phyloP scores from a whole-genome alignment of 208 protist genomes.

The Trypanosoma avium region DNA sequence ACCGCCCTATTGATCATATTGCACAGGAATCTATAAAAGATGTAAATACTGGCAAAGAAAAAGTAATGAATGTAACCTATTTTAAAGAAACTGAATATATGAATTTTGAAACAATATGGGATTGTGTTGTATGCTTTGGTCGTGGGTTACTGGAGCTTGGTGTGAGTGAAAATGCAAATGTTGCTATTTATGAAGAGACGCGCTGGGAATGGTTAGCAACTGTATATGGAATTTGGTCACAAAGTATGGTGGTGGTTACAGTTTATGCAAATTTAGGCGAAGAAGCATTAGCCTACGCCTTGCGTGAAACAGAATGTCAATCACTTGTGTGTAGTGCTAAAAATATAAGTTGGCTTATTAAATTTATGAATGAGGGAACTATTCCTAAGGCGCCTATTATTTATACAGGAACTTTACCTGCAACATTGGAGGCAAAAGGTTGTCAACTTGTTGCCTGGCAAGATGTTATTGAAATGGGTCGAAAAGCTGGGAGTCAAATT shows the following conservation, averaged over 20 bases:
- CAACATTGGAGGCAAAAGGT: constrained; percentile 20
- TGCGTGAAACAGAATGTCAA: constrained; percentile 56
- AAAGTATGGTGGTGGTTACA: constrained; percentile 57
- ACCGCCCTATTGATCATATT: constrained; percentile 35
- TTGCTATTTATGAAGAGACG: constrained; percentile 83
- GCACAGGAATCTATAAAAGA: constrained; percentile 30
- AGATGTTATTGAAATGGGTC: constrained; percentile 49
- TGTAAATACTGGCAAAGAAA: constrained; percentile 29
- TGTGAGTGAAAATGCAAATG: constrained; percentile 31
- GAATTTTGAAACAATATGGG: constrained; percentile 38
- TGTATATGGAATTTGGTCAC: constrained; percentile 77
- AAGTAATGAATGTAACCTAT: constrained; percentile 46
- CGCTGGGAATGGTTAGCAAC: constrained; percentile 79
- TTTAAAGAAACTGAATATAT: constrained; percentile 34
- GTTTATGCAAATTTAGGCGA: constrained; percentile 88
- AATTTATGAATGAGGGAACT: constrained; percentile 36
- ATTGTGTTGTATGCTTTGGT: constrained; percentile 39
- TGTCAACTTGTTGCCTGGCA: constrained; percentile 43
- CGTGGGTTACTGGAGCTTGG: constrained; percentile 53
- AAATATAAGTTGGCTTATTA: constrained; percentile 46
- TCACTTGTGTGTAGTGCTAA: constrained; percentile 73
- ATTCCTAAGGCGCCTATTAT: constrained; percentile 54
- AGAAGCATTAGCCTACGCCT: constrained; percentile 59
- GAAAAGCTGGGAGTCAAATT: constrained; percentile 2
- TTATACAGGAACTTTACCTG: constrained; percentile 51